Conservation (phyloP, 441 rosid species). For the Erodium texanum region DNA sequence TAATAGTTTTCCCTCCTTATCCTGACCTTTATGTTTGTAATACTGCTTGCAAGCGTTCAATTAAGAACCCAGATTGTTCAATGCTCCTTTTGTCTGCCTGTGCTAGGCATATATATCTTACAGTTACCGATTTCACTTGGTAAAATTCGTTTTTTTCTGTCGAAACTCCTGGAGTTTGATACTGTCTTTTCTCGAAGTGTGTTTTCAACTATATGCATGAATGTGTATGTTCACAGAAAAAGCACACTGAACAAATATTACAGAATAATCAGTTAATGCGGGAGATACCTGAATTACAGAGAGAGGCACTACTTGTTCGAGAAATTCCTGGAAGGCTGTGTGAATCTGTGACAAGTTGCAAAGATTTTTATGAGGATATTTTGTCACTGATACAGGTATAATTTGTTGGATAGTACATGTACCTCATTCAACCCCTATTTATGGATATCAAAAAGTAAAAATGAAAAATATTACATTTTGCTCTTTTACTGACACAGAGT, state of each 20-base stretch:
- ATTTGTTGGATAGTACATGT: conserved; percentile 7
- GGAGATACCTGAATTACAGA: conserved; percentile 56
- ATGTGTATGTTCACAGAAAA: conserved; percentile 33
- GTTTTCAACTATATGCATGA: not conserved
- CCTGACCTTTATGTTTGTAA: not conserved
- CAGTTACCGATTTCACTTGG: not conserved
- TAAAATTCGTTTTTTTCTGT: too few species aligned
- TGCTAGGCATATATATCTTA: not conserved
- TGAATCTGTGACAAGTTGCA: conserved; percentile 44
- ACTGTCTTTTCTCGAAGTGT: not conserved
- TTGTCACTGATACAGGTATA: conserved; percentile 51
- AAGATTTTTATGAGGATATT: conserved; percentile 40
- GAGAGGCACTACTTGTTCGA: conserved; percentile 29
- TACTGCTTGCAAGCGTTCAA: not conserved
- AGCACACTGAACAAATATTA: conserved; percentile 42
- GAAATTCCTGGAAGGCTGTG: conserved; percentile 46
- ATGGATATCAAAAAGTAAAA: not conserved
- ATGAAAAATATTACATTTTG: conserved; percentile 1
- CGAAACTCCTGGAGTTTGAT: too few species aligned
- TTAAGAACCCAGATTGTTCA: not conserved
- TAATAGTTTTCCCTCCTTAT: not conserved
- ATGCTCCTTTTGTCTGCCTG: not conserved
- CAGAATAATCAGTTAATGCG: conserved; percentile 40
- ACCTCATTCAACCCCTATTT: conserved; percentile 15
- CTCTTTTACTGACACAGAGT: conserved; percentile 31